Evolutionary conservation across 2,329 filamentous ascomycete genomes (phyloP).

Genomic region (Alternaria gaisen): DNA sequence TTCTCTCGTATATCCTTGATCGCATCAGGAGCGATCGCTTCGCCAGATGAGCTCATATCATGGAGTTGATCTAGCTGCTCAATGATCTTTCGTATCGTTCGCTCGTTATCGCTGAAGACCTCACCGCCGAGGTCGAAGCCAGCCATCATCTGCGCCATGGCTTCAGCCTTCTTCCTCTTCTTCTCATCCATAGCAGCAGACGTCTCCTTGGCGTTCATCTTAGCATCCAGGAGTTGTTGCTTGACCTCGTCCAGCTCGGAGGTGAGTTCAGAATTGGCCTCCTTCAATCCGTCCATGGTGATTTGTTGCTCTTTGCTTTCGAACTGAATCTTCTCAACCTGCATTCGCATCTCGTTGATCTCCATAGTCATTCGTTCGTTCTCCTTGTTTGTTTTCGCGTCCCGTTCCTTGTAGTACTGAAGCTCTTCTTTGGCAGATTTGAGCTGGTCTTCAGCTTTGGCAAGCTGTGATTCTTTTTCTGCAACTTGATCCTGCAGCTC

Average conservation of each 20-base stretch:
- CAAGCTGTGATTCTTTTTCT: constrained; percentile 86
- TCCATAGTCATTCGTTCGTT: constrained; percentile 88
- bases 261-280: constrained; percentile 93
- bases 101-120: constrained; percentile 92
- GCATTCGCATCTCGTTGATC: constrained; percentile 94
- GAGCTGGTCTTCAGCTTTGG: constrained; percentile 79
- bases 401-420: constrained; percentile 82
- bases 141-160: constrained; percentile 99
- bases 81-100: constrained; percentile 82
- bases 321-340: constrained; percentile 92
- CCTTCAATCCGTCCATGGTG: constrained; percentile 96
- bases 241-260: constrained; percentile 93
- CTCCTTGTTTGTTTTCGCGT: constrained; percentile 82
- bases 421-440: constrained; percentile 88
- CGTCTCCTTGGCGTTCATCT: constrained; percentile 95
- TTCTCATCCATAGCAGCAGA: constrained; percentile 92
- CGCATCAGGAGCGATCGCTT: constrained; percentile 82
- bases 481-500: constrained; percentile 96
- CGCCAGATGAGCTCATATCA: constrained; percentile 78
- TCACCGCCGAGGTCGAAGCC: constrained; percentile 94
- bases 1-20: constrained; percentile 78
- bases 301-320: constrained; percentile 97
- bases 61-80: constrained; percentile 81
- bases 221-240: constrained; percentile 92
- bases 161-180: constrained; percentile 97